Percentiles rank a stretch among this genome's conserved stretches.
Conservation (phyloP, 257 asterid genomes). For the Solanum lycopersicoides region DNA sequence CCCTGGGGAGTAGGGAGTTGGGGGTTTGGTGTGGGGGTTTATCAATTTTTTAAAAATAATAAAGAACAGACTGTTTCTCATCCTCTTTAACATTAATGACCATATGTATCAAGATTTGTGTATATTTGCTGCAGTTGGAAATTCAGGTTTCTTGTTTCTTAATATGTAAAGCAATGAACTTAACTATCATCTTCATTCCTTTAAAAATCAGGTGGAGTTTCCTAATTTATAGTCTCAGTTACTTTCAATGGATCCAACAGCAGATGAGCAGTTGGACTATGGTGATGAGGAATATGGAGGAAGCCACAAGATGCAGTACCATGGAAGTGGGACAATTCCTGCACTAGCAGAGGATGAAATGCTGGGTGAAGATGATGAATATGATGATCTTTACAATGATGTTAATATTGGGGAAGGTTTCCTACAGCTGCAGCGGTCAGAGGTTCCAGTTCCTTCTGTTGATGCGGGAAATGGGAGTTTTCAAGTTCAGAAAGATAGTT, state of each 20-base stretch:
- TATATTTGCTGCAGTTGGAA: neutral
- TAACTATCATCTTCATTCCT: conserved; percentile 4
- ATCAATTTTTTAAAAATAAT: neutral
- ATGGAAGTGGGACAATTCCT: conserved; percentile 60
- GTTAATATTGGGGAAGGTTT: conserved; percentile 49
- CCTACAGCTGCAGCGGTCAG: conserved; percentile 34
- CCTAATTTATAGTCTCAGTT: conserved; percentile 8
- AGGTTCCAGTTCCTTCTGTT: conserved; percentile 32
- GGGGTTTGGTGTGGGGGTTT: neutral
- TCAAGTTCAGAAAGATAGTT: conserved; percentile 32
- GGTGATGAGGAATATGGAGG: conserved; percentile 66
- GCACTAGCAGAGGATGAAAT: conserved; percentile 86
- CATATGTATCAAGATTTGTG: neutral
- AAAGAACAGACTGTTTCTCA: neutral
- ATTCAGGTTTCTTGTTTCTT: neutral
- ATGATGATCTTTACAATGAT: conserved; percentile 48
- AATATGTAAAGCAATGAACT: neutral
- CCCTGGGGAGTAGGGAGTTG: neutral
- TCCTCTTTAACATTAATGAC: neutral
- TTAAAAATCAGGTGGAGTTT: conserved; percentile 20
- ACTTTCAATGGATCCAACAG: conserved; percentile 49
- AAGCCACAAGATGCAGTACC: conserved; percentile 53
- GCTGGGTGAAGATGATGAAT: conserved; percentile 47
- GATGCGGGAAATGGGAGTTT: conserved; percentile 35
- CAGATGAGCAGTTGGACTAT: conserved; percentile 57